Evolutionary conservation across 2,329 filamentous ascomycete genomes (phyloP), one percentile per base, ranked within the genome.

Genomic region (Penicillium sp.): DNA sequence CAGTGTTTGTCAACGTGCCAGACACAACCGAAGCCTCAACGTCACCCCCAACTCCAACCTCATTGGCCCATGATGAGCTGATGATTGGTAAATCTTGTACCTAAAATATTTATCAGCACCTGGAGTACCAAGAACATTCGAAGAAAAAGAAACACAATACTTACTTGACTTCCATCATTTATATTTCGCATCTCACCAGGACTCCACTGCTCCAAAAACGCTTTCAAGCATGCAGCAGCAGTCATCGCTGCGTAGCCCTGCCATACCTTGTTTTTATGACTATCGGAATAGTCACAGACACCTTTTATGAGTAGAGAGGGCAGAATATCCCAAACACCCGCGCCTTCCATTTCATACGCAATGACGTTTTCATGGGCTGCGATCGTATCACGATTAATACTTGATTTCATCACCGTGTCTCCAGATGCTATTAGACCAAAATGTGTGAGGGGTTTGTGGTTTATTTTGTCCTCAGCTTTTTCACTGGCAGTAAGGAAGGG

Each of bases 241-340:
- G 71, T 71, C 0, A 67, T 70, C 1, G 74, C 69, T 0, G 74
- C 72, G 60, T 71, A 77, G 1, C 60, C 24, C 54, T 75, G 72
- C 74, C 73, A 77, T 3, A 11, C 49, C 24, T 72, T 70, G 47
- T 63, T 70, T 53, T 74, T 74, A 56, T 74, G 72, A 23, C 69
- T 68, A 56, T 75, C 73, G 0, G 69, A 66, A 38, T 75, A 75
- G 60, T 77, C 68, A 23, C 70, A 74, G 0, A 74, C 67, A 3
- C 72, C 62, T 45, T 65, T 65, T 52, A 65, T 55, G n/a, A 65
- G 43, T 6, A 64, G 20, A 23, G 59, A 69, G 3, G 62, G 61
- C 23, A 63, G 61, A 23, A 51, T 18, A 23, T 62, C 56, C 56
- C 58, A 62, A 11, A 59, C 56, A 12, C 61, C 63, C 8, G 59